A percentile compares a stretch with the other conserved stretches of the same genome.
Evolutionary conservation across 2,329 filamentous ascomycete genomes (phyloP).

Genomic region (Neoscytalidium dimidiatum): DNA sequence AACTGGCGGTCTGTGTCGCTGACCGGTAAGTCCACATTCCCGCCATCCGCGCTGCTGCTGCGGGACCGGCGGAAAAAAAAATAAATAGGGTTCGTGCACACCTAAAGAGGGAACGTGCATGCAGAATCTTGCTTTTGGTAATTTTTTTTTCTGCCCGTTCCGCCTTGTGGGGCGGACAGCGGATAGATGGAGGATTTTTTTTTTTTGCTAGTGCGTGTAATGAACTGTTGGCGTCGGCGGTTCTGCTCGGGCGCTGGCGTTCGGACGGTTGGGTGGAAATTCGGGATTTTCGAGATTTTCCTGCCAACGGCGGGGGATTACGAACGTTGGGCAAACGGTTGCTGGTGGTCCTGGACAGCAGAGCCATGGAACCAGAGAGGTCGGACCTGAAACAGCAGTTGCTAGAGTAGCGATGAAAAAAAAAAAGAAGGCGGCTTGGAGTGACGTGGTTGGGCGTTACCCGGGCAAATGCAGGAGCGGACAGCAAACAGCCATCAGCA

Average conservation of each 20-base stretch:
- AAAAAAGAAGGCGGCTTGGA: neutral
- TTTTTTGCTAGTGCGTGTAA: neutral
- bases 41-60: neutral
- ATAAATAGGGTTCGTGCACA: neutral
- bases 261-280: neutral
- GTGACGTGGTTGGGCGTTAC: neutral
- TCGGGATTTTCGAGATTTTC: neutral
- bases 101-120: neutral
- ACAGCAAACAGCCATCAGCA: neutral
- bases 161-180: too few species aligned
- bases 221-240: neutral
- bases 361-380: too few species aligned
- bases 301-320: neutral
- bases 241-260: neutral
- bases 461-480: neutral
- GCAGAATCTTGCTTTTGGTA: neutral
- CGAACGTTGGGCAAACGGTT: neutral
- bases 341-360: neutral
- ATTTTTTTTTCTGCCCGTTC: neutral
- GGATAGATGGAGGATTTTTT: too few species aligned
- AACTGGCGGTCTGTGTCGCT: constrained; percentile 1
- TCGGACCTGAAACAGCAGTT: too few species aligned
- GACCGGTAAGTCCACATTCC: neutral
- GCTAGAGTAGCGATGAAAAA: neutral
- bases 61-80: neutral